Conservation (phyloP, 169 alveolate genomes). For the Neospora caninum region DNA sequence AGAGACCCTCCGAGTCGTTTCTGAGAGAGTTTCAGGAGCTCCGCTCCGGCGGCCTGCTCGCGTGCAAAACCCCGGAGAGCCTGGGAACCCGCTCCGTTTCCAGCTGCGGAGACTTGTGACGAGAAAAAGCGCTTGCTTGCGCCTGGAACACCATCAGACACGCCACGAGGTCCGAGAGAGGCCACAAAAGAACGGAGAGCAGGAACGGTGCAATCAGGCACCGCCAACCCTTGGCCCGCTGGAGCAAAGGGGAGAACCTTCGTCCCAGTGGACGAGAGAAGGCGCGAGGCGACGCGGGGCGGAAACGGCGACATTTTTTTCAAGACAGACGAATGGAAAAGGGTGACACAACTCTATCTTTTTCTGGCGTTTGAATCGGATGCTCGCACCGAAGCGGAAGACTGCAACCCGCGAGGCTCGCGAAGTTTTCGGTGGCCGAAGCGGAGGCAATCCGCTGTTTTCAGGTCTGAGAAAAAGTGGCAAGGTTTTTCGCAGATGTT, state of each 20-base stretch:
- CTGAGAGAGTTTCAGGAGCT: conserved; percentile 29
- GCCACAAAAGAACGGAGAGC: not conserved
- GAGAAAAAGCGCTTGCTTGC: not conserved
- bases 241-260: not conserved
- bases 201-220: too few relatives aligned
- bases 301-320: conserved; percentile 9
- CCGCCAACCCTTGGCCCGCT: not conserved
- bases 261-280: not conserved
- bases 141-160: not conserved
- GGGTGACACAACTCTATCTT: not conserved
- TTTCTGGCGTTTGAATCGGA: not conserved
- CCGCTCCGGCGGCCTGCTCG: not conserved
- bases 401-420: too few relatives aligned
- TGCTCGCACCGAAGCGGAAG: not conserved
- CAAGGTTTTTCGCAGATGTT: too few relatives aligned
- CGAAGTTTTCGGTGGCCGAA: too few relatives aligned
- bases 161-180: not conserved
- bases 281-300: conserved; percentile 6
- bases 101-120: not conserved
- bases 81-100: not conserved
- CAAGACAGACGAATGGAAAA: not conserved
- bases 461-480: too few relatives aligned
- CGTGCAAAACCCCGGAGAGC: not conserved
- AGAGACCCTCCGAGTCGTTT: conserved; percentile 69
- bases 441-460: too few relatives aligned